A percentile compares a stretch with the other conserved stretches of the same genome.
phyloP scores from a whole-genome alignment of 2,329 filamentous ascomycete genomes.

The Tolypocladium amazonense region DNA sequence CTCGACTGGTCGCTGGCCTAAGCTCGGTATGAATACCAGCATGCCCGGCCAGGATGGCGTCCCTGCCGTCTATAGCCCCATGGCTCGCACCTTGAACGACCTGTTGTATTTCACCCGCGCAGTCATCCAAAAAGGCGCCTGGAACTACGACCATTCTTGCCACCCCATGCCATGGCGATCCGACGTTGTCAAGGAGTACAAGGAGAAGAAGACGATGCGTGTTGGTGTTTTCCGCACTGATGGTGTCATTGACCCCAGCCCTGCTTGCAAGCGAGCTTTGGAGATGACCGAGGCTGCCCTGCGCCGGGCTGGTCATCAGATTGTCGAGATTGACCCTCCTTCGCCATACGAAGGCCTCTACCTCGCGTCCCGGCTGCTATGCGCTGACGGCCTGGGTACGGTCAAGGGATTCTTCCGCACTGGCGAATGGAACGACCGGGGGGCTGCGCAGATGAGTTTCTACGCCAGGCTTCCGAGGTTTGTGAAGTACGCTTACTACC shows the following conservation, averaged over 20 bases:
- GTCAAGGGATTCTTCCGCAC: constrained; percentile 67
- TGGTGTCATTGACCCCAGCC: constrained; percentile 74
- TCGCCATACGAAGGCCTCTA: constrained; percentile 64
- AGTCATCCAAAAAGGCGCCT: constrained; percentile 72
- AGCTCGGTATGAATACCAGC: constrained; percentile 70
- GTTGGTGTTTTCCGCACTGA: constrained; percentile 73
- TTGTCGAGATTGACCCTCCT: constrained; percentile 54
- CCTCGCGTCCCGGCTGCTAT: constrained; percentile 71
- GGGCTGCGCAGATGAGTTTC: constrained; percentile 62
- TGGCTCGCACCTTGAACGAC: constrained; percentile 78
- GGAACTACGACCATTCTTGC: constrained; percentile 79
- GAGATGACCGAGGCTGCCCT: constrained; percentile 61
- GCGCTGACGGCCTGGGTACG: constrained; percentile 72
- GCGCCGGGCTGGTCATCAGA: constrained; percentile 61
- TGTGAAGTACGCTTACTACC: constrained; percentile 76
- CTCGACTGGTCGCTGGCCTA: constrained; percentile 84
- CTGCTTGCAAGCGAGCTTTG: constrained; percentile 70
- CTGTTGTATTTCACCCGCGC: constrained; percentile 73
- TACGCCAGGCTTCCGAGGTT: constrained; percentile 65
- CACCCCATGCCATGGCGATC: constrained; percentile 75
- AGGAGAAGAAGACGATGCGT: constrained; percentile 51
- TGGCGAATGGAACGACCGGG: constrained; percentile 71
- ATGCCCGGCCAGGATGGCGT: constrained; percentile 92
- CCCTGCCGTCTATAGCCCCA: constrained; percentile 80
- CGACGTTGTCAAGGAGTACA: constrained; percentile 47